These are phyloP conservation scores for Physcomitrellopsis africana DNA, from an alignment of 225 moss, liverwort and hornwort species.

Conservation along the genomic window DNA sequence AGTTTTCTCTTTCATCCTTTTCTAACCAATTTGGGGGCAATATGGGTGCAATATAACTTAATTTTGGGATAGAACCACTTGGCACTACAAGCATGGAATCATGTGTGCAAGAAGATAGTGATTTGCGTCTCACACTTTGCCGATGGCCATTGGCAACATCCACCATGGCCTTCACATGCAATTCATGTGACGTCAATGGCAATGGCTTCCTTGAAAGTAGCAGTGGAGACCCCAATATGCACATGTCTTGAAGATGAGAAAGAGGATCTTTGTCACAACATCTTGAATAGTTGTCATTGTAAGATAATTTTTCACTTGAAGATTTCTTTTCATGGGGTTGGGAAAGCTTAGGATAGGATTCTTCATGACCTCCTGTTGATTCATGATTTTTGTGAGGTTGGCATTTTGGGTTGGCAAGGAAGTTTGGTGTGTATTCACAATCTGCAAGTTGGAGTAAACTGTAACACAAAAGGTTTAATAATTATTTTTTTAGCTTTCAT, in stretches of 20 bases:
- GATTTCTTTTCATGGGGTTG: not conserved
- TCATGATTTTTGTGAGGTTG: constrained; percentile 22
- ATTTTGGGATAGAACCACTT: constrained; percentile 7
- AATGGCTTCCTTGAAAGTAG: constrained; percentile 19
- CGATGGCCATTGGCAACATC: constrained; percentile 12
- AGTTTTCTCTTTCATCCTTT: not conserved
- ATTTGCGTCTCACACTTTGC: constrained; percentile 10
- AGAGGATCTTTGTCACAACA: constrained; percentile 25
- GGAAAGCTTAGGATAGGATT: constrained; percentile 24
- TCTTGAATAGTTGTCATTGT: not conserved
- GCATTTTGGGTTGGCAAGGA: constrained; percentile 23
- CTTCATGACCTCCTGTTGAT: constrained; percentile 7
- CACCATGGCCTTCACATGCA: constrained; percentile 32
- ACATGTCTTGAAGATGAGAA: not conserved
- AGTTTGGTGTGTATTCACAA: constrained; percentile 33
- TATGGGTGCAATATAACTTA: constrained; percentile 19
- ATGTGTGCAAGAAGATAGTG: constrained; percentile 15
- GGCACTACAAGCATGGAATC: not conserved
- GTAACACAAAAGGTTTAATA: not conserved
- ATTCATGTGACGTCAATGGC: not conserved
- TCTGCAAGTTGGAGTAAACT: constrained; percentile 27
- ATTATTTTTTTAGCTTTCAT: no score
- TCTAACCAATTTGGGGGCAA: constrained; percentile 19
- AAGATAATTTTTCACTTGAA: not conserved
- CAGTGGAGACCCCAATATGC: constrained; percentile 4